Evolutionary conservation across 1,284 basidiomycete species (phyloP).

Genomic region (Sanghuangporus baumii): DNA sequence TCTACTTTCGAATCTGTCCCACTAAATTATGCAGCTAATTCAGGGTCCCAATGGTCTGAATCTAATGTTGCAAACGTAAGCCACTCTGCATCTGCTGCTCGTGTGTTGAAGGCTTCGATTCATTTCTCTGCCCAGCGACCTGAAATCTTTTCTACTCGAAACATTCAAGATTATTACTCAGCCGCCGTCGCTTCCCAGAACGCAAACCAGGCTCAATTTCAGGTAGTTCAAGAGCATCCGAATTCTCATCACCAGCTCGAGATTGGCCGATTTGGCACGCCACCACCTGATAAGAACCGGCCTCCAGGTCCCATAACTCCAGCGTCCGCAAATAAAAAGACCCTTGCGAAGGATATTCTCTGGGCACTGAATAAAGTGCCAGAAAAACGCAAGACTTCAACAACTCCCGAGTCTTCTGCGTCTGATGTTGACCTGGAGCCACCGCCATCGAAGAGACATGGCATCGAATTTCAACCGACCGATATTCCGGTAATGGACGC

Average conservation of each 20-base stretch:
- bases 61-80: too few species aligned
- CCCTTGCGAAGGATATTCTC: conserved; percentile 19
- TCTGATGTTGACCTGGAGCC: neutral
- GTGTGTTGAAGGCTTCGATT: too few species aligned
- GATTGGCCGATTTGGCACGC: neutral
- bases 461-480: neutral
- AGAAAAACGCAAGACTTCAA: conserved; percentile 15
- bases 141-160: too few species aligned
- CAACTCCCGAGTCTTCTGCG: neutral
- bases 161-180: too few species aligned
- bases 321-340: conserved; percentile 16
- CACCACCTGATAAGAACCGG: neutral
- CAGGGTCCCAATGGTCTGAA: too few species aligned
- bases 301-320: neutral
- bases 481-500: neutral
- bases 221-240: too few species aligned
- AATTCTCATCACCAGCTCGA: neutral
- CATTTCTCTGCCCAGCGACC: too few species aligned
- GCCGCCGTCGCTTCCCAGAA: too few species aligned
- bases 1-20: too few species aligned
- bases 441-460: neutral
- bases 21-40: too few species aligned
- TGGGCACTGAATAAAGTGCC: conserved; percentile 15
- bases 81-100: too few species aligned
- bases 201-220: too few species aligned